Base-by-base conservation (phyloP, 2,329 filamentous ascomycete genomes). In the Chalaropsis ovoidea region DNA sequence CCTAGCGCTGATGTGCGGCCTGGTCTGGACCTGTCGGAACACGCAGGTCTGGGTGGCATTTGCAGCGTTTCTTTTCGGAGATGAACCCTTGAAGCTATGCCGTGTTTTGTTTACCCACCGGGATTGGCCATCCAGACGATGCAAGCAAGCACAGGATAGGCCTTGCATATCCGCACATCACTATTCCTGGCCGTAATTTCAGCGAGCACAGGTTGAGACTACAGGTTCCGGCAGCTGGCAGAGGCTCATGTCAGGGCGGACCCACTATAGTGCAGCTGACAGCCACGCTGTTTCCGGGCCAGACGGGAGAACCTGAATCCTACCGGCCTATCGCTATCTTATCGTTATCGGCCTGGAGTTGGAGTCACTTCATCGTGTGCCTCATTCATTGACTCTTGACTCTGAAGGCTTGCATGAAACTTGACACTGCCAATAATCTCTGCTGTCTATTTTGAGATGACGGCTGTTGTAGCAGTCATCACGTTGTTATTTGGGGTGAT, bases 361-460 rank as follows among this genome's bases (percentile, higher is more conserved):
- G 5, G 35, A 39, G 35, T 10, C 8, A 39, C 42, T 43, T 43
- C 13, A 10, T 43, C 7, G 42, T 10, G 42, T 43, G 42, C 42
- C 11, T 43, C 52, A 3, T n/a, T 17, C n/a, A n/a, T 8, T 39
- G 17, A 19, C 56, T 13, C 39, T 31, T 31, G 31, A 60, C 39
- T 39, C 15, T 19, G 27, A 15, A 35, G 17, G 56, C 56, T 60
- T 24, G 13, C 17, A 24, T 31, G 13, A 56, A 31, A 56, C 24
- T 61, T 62, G 6, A 10, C 60, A 13, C 60, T 45, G 31, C 31
- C 31, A 31, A 31, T 31, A 31, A 3, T 31, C 42, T 62, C n/a
- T n/a, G n/a, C n/a, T n/a, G n/a, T n/a, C n/a, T n/a, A n/a, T n/a
- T 58, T 62, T 27, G 31, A 47, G 45, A 62, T 62, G 61, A 62